Evolutionary conservation across 305 asterid species (phyloP).

Genomic region (Solanum hybrid): DNA sequence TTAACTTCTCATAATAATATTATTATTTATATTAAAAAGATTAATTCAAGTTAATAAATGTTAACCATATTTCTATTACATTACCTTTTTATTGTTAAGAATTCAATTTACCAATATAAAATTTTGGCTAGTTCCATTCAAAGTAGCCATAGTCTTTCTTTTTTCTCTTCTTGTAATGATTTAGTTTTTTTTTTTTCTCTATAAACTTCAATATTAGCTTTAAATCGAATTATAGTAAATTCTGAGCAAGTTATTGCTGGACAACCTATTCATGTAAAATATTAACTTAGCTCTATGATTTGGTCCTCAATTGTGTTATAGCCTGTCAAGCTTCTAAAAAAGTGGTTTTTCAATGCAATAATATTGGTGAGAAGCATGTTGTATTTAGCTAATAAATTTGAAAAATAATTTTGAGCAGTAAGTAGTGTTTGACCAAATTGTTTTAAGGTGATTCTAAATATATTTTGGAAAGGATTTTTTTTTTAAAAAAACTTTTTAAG

Average conservation of each 20-base stretch:
- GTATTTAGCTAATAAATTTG: background rate
- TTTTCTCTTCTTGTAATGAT: background rate
- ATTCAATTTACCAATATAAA: background rate
- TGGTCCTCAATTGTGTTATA: background rate
- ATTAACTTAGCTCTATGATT: background rate
- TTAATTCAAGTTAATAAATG: background rate
- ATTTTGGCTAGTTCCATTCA: background rate
- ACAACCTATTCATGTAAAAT: background rate
- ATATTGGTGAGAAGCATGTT: background rate
- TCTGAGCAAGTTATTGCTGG: background rate
- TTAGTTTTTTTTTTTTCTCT: background rate
- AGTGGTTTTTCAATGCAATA: background rate
- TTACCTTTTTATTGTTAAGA: background rate
- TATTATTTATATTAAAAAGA: too few relatives aligned
- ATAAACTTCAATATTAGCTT: background rate
- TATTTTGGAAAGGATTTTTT: too few relatives aligned
- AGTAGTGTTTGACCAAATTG: background rate
- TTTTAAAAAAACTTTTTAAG: background rate
- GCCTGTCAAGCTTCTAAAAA: background rate
- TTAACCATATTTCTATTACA: background rate
- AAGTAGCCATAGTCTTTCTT: background rate
- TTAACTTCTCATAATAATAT: background rate
- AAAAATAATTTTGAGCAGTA: background rate
- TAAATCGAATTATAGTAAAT: background rate
- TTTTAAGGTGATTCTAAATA: background rate